Percentiles rank a stretch among this genome's conserved stretches.
These are phyloP conservation scores for Persicaria maculosa DNA, from an alignment of 148 eudicot species.

Conservation along the genomic window DNA sequence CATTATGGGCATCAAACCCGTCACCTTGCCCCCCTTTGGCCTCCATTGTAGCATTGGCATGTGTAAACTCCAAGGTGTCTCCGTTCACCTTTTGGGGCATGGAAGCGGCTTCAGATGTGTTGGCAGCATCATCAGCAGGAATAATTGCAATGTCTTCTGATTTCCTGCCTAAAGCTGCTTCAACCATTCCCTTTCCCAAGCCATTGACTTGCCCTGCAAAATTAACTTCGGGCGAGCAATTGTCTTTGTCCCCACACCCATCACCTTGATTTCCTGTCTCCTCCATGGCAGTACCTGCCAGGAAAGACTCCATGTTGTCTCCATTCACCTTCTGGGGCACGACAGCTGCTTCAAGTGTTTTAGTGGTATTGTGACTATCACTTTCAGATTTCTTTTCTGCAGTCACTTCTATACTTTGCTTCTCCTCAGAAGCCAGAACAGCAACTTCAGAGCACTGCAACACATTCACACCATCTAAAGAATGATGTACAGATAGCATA, in stretches of 20 bases:
- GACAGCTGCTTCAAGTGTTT: slow-evolving; percentile 17
- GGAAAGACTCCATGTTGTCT: slow-evolving; percentile 12
- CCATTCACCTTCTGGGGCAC: neutral
- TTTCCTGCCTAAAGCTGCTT: neutral
- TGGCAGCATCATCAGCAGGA: slow-evolving; percentile 15
- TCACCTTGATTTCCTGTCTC: slow-evolving; percentile 8
- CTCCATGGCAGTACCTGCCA: slow-evolving; percentile 15
- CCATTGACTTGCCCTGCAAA: no score
- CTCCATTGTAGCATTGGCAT: slow-evolving; percentile 15
- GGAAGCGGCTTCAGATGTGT: slow-evolving; percentile 20
- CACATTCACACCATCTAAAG: slow-evolving; percentile 14
- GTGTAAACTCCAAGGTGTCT: slow-evolving; percentile 15
- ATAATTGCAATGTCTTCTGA: slow-evolving; percentile 12
- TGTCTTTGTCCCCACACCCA: slow-evolving; percentile 18
- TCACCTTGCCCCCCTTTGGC: slow-evolving; percentile 9
- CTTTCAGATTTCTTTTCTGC: slow-evolving; percentile 8
- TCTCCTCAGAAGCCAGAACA: slow-evolving; percentile 18
- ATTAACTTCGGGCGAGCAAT: slow-evolving; percentile 14
- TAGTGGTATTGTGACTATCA: slow-evolving; percentile 6
- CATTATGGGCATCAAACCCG: slow-evolving; percentile 18
- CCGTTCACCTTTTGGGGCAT: slow-evolving; percentile 3
- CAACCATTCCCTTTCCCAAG: slow-evolving; percentile 11
- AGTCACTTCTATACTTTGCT: slow-evolving; percentile 6
- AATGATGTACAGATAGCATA: slow-evolving; percentile 13
- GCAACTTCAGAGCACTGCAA: slow-evolving; percentile 8